phyloP scores from a whole-genome alignment of 2,329 filamentous ascomycete genomes.

The Trichoderma koningii region DNA sequence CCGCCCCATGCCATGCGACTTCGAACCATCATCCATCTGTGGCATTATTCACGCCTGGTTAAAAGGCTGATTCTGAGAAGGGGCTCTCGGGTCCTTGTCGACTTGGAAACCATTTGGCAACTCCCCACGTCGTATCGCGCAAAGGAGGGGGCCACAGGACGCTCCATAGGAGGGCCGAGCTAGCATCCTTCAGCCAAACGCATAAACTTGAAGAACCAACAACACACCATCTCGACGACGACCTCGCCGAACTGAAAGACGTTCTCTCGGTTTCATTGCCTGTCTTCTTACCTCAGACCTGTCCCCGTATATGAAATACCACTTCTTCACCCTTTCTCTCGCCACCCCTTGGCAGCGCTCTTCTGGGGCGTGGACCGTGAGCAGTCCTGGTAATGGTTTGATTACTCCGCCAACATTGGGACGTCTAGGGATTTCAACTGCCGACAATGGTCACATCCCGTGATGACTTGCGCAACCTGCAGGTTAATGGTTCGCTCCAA shows the following conservation, averaged over 20 bases:
- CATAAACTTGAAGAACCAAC: constrained; percentile 24
- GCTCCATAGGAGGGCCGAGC: constrained; percentile 13
- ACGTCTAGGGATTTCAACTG: background rate
- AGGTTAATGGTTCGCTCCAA: background rate
- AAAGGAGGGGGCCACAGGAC: constrained; percentile 2
- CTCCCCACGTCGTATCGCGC: constrained; percentile 4
- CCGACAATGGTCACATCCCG: background rate
- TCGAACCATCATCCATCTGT: background rate
- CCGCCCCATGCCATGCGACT: constrained; percentile 4
- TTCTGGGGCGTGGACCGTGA: background rate
- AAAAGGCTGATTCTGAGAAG: constrained; percentile 11
- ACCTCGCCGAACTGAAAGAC: constrained; percentile 8
- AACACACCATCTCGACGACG: constrained; percentile 25
- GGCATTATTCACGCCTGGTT: constrained; percentile 13
- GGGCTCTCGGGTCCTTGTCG: background rate
- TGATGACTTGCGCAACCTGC: background rate
- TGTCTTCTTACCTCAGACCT: background rate
- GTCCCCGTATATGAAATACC: background rate
- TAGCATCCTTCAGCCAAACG: constrained; percentile 17
- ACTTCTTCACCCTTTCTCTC: background rate
- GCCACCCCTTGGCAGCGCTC: background rate
- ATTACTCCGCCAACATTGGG: background rate
- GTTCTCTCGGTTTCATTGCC: background rate
- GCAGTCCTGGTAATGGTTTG: background rate
- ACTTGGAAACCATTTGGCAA: constrained; percentile 14